Base-by-base conservation (phyloP, 257 asterid species). In the Petunia secreta region DNA sequence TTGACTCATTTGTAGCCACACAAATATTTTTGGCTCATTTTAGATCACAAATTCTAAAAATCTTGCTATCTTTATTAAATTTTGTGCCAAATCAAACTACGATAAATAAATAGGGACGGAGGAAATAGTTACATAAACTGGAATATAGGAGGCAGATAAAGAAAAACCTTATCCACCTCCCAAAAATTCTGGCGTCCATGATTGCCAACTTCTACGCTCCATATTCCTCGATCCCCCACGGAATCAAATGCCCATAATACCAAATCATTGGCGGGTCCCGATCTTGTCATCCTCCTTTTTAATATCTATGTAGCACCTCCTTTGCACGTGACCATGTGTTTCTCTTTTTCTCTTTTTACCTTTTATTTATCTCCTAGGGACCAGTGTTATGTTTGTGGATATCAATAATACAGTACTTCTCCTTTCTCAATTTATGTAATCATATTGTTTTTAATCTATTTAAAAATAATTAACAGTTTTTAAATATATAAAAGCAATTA, bases 251-350 rank as follows among this genome's bases (percentile, higher is more conserved):
- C 81, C 84, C 81, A 81, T 88, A 34, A 79, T 82, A 73, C 84
- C 78, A 88, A 81, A 86, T 86, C 86, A 86, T 88, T 86, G 64
- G 86, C 81, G 82, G 91, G 87, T 66, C 85, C 83, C 7, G 16
- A 10, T 44, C 5, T 41, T 66, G 84, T 81, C 80, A 9, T 8
- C 39, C 36, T 13, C n/a, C 50, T 4, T 4, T 52, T 14, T 15
- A 13, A 10, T 15, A 50, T 82, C 55, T 6, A 44, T 25, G 25
- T 38, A 25, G 14, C 52, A 39, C 64, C n/a, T 46, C 68, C 40
- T 65, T 41, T 11, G 8, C 57, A 46, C 60, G 77, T 71, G 77
- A 1, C 25, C 0, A 46, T 25, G 3, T 46, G 11, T 46, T 48
- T 46, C 16, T 25, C 13, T 5, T 34, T 34, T 71, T 8, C 4